These are phyloP conservation scores for Trichomonas gallinae DNA, from an alignment of 208 protist species.

Conservation along the genomic window DNA sequence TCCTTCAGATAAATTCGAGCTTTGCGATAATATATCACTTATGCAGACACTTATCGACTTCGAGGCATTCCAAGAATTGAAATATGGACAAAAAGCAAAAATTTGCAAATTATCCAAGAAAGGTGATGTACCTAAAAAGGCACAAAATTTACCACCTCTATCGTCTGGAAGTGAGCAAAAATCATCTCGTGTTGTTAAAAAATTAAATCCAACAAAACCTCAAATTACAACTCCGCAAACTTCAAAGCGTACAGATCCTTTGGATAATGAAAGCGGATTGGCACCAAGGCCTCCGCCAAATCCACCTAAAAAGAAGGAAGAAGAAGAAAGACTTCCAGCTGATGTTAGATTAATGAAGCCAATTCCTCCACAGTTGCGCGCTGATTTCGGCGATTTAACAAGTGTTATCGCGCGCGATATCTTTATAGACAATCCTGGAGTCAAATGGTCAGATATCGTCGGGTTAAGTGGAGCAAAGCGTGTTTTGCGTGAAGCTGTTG, in stretches of 20 bases:
- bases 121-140: neutral
- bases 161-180: neutral
- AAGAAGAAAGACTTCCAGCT: neutral
- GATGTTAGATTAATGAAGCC: neutral
- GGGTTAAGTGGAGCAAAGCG: neutral
- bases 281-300: neutral
- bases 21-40: neutral
- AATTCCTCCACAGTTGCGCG: neutral
- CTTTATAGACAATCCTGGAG: neutral
- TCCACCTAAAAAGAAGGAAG: neutral
- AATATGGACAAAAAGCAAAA: constrained; percentile 10
- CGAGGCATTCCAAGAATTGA: neutral
- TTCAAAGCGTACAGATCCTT: neutral
- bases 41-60: neutral
- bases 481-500: constrained; percentile 31
- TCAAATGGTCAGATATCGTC: constrained; percentile 22
- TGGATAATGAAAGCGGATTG: neutral
- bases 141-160: neutral
- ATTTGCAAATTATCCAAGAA: neutral
- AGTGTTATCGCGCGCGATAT: neutral
- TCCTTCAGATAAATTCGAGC: neutral
- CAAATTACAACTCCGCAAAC: neutral
- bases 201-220: neutral
- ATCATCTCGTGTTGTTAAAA: neutral
- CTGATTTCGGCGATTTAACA: neutral